phyloP scores from a whole-genome alignment of 1,284 basidiomycete species.

The Laetiporus sulphureus region DNA sequence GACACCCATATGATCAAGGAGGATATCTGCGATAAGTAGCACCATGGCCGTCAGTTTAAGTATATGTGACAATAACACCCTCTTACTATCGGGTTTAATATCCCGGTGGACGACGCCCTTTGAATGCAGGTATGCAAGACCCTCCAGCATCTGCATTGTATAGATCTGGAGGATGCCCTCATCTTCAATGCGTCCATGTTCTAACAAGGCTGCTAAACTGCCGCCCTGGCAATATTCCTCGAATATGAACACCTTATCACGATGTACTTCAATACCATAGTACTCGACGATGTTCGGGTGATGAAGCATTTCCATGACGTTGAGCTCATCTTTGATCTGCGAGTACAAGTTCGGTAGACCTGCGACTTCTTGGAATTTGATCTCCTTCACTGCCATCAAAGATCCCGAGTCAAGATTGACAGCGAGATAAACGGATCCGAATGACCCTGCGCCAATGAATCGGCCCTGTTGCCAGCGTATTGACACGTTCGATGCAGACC shows the following conservation, averaged over 20 bases:
- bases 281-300: constrained; percentile 99
- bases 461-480: constrained; percentile 98
- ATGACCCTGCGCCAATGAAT: constrained; percentile 97
- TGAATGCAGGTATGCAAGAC: constrained; percentile 90
- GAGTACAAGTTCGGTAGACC: constrained; percentile 80
- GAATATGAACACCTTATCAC: constrained; percentile 99
- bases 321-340: constrained; percentile 95
- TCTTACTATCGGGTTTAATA: constrained; percentile 96
- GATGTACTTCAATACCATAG: constrained; percentile 98
- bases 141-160: constrained; percentile 95
- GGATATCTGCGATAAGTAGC: constrained; percentile 67
- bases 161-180: constrained; percentile 96
- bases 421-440: constrained; percentile 96
- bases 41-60: constrained; percentile 1
- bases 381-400: constrained; percentile 99
- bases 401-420: constrained; percentile 96
- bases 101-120: constrained; percentile 94
- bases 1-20: constrained; percentile 89
- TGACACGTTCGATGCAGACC: constrained; percentile 90
- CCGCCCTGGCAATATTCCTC: constrained; percentile 99
- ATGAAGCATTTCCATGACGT: constrained; percentile 97
- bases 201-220: constrained; percentile 84
- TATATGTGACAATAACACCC: background rate
- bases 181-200: constrained; percentile 95
- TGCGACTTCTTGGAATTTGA: constrained; percentile 92